A percentile compares a stretch with the other conserved stretches of the same genome.
Conservation (phyloP, 2,329 filamentous ascomycete genomes). For the Calonectria pteridis region DNA sequence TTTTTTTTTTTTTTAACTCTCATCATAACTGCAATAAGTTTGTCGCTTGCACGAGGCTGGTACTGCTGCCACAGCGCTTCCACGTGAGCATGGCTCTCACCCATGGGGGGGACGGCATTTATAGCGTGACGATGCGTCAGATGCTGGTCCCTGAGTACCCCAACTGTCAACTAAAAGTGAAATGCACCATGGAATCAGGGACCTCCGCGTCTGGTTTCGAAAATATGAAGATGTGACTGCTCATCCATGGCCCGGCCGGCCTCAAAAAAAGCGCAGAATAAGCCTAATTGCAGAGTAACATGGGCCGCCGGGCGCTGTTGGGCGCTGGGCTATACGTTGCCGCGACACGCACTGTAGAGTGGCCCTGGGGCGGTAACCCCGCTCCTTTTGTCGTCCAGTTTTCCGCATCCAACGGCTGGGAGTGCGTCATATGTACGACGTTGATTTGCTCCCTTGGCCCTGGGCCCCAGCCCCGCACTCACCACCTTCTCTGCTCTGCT, state of each 20-base stretch:
- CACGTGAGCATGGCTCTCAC: neutral
- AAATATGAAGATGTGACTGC: neutral
- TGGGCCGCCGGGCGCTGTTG: constrained; percentile 7
- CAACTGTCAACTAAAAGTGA: constrained; percentile 1
- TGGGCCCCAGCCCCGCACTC: constrained; percentile 1
- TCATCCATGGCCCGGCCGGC: neutral
- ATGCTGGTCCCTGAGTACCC: neutral
- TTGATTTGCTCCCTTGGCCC: constrained; percentile 7
- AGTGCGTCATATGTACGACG: constrained; percentile 8
- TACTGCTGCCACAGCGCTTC: neutral
- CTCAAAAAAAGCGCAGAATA: constrained; percentile 2
- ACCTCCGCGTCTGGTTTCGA: neutral
- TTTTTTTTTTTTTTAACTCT: neutral
- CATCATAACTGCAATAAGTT: neutral
- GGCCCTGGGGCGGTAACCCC: neutral
- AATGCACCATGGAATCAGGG: neutral
- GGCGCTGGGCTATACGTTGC: neutral
- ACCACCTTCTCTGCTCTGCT: constrained; percentile 7
- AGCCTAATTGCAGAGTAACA: constrained; percentile 12
- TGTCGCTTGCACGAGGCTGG: neutral
- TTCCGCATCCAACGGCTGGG: neutral
- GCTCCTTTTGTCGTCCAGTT: neutral
- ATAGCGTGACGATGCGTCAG: neutral
- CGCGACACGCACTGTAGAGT: constrained; percentile 9
- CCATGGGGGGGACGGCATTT: neutral